These are phyloP conservation scores for Sclerotinia glacialis DNA, from an alignment of 2,329 filamentous ascomycete species.

Conservation along the genomic window DNA sequence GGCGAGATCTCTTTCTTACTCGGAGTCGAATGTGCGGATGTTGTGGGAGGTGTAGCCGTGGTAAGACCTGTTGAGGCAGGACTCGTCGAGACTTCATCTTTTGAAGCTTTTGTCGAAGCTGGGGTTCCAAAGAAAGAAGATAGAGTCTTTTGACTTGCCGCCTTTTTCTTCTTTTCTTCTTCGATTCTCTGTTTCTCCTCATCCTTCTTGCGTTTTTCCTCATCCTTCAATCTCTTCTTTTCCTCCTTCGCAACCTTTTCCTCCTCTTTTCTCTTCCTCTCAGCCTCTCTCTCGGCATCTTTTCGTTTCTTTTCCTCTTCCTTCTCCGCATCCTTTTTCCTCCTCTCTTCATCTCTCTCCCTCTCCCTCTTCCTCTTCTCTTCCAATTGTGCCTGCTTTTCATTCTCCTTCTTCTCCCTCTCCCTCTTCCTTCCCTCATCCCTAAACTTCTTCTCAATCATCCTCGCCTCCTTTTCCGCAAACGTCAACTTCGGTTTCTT, in stretches of 20 bases:
- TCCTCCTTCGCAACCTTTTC: slow-evolving; percentile 40
- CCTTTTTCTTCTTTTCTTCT: slow-evolving; percentile 48
- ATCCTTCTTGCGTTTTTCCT: slow-evolving; percentile 38
- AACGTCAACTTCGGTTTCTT: slow-evolving; percentile 36
- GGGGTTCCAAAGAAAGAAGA: slow-evolving; percentile 33
- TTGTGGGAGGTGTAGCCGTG: slow-evolving; percentile 21
- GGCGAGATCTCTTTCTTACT: slow-evolving; percentile 36
- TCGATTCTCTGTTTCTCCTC: slow-evolving; percentile 45
- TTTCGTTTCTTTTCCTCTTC: slow-evolving; percentile 44
- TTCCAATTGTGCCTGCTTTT: slow-evolving; percentile 39
- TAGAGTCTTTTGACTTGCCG: slow-evolving; percentile 46
- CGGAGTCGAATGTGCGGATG: slow-evolving; percentile 31
- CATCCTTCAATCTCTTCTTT: slow-evolving; percentile 38
- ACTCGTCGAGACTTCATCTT: slow-evolving; percentile 31
- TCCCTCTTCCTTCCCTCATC: slow-evolving; percentile 37
- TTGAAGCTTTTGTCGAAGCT: slow-evolving; percentile 22
- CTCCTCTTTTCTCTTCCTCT: slow-evolving; percentile 41
- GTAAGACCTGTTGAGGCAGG: slow-evolving; percentile 30
- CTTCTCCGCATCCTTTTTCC: slow-evolving; percentile 43
- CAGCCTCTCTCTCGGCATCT: slow-evolving; percentile 37
- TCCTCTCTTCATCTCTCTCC: slow-evolving; percentile 33
- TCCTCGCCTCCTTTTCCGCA: slow-evolving; percentile 41
- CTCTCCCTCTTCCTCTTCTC: slow-evolving; percentile 41
- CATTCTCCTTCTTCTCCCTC: slow-evolving; percentile 38
- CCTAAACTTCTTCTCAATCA: slow-evolving; percentile 38